Percentiles rank a stretch among this genome's conserved stretches.
Conservation (phyloP, 2,329 filamentous ascomycete genomes). For the Alternaria sp. region DNA sequence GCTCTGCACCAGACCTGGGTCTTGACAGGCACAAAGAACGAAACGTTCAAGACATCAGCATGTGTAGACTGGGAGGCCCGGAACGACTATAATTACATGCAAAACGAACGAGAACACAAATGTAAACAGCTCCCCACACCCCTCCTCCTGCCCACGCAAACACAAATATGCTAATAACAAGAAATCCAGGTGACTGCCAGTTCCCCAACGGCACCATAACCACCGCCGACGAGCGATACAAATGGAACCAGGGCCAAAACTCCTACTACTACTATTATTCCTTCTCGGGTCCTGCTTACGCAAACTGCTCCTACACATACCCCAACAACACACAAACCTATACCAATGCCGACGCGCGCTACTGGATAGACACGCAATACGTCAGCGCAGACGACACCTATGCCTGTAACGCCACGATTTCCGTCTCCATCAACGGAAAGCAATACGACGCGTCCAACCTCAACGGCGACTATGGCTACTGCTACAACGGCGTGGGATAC, state of each 20-base stretch:
- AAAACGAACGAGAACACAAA: background rate
- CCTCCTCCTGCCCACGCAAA: too few species aligned
- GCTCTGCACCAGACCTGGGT: slow-evolving; percentile 16
- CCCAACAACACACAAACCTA: slow-evolving; percentile 21
- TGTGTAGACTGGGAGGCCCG: too few species aligned
- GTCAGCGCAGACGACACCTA: background rate
- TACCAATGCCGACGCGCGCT: background rate
- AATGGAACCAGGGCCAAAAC: too few species aligned
- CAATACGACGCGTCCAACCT: slow-evolving; percentile 26
- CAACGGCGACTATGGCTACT: slow-evolving; percentile 24
- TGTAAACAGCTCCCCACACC: background rate
- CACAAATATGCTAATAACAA: background rate
- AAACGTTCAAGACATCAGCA: slow-evolving; percentile 19
- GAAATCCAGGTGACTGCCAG: slow-evolving; percentile 31
- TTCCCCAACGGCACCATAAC: slow-evolving; percentile 31
- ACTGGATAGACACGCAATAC: rapidly evolving
- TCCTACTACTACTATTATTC: too few species aligned
- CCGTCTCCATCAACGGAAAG: slow-evolving; percentile 20
- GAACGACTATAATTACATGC: background rate
- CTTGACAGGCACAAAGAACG: slow-evolving; percentile 20
- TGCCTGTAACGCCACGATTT: slow-evolving; percentile 27
- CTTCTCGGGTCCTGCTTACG: too few species aligned
- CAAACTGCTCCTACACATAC: slow-evolving; percentile 13
- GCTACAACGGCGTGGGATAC: slow-evolving; percentile 32
- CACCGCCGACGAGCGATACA: background rate